Base-by-base conservation (phyloP, 2,329 filamentous ascomycete genomes). In the Pseudogymnoascus sp. region DNA sequence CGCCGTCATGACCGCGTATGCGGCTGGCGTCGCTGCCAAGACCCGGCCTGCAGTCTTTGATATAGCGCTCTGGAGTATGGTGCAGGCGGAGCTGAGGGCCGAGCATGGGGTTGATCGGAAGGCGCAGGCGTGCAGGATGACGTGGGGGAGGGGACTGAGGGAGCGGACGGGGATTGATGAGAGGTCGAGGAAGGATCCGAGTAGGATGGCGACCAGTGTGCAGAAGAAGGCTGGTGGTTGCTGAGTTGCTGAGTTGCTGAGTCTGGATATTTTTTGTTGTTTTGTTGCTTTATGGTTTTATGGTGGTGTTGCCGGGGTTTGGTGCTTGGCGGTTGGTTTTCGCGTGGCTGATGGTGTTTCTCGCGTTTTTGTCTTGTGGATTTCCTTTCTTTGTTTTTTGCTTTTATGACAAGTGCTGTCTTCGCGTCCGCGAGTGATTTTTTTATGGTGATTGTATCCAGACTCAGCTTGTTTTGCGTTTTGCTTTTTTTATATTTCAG, bases 371-470 rank as follows among this genome's bases (percentile, higher is more conserved):
- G n/a, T 54, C 43, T 50, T 32, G 43, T 32, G 43, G 25, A 5
- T 54, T 41, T 22, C 30, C 5, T 5, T 18, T 30, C 32, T 50
- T 32, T 32, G 30, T 11, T 54, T 32, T 54, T 54, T 14, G 25
- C 14, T 54, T 54, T 54, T 32, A 54, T 18, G 47, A 54, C 47
- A 54, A 54, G 47, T 54, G 47, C 47, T 54, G 47, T 54, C 47
- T 32, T 12, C 18, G 47, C 47, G 16, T 54, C 25, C 32, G 43
- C 25, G 43, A 30, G n/a, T 54, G 38, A 14, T 22, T 41, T 41
- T 30, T 54, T 32, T 30, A 28, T 28, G 28, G 14, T 32, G 6
- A 12, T 32, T 54, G 47, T 32, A 54, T 54, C 47, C 28, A 54
- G 47, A 54, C 47, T 54, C 47, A 20, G 47, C 2, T 50, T 50